Conservation (phyloP, 768 basidiomycete species). For the Phanerochaete sordida region DNA sequence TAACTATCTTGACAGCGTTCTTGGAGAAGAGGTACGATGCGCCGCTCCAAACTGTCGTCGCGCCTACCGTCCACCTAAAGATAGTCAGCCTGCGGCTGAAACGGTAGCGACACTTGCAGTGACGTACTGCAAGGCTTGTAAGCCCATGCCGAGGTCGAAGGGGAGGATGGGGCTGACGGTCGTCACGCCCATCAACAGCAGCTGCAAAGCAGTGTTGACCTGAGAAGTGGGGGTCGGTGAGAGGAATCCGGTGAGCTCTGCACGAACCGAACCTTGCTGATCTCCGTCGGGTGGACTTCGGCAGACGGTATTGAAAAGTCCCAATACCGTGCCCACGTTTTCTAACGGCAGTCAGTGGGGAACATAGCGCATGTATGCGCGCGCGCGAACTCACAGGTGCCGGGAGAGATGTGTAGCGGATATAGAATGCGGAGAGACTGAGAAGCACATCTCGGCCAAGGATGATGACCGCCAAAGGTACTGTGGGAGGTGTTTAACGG, state of each 20-base stretch:
- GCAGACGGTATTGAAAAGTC: slow-evolving; percentile 94
- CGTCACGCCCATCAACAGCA: slow-evolving; percentile 85
- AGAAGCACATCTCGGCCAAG: slow-evolving; percentile 87
- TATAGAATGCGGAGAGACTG: slow-evolving; percentile 87
- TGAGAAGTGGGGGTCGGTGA: slow-evolving; percentile 26
- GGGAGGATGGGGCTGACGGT: slow-evolving; percentile 82
- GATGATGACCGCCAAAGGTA: slow-evolving; percentile 81
- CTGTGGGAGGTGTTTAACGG: slow-evolving; percentile 34
- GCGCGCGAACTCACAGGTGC: slow-evolving; percentile 59
- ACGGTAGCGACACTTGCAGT: neutral
- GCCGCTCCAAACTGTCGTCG: slow-evolving; percentile 92
- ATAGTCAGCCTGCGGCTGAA: neutral
- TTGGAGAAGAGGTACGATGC: slow-evolving; percentile 76
- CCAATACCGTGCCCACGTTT: slow-evolving; percentile 93
- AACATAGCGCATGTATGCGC: neutral
- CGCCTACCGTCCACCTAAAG: slow-evolving; percentile 77
- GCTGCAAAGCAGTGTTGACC: slow-evolving; percentile 92
- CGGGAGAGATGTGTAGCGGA: slow-evolving; percentile 87
- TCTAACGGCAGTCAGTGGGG: slow-evolving; percentile 39
- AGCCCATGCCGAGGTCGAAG: slow-evolving; percentile 44
- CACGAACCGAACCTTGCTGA: slow-evolving; percentile 69
- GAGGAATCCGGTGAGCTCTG: no score
- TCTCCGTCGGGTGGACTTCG: slow-evolving; percentile 88
- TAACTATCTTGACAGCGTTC: slow-evolving; percentile 59
- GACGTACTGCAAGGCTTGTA: slow-evolving; percentile 76